Evolutionary conservation across 306 rosid genomes (phyloP).

Genomic region (Ammopiptanthus mongolicus): DNA sequence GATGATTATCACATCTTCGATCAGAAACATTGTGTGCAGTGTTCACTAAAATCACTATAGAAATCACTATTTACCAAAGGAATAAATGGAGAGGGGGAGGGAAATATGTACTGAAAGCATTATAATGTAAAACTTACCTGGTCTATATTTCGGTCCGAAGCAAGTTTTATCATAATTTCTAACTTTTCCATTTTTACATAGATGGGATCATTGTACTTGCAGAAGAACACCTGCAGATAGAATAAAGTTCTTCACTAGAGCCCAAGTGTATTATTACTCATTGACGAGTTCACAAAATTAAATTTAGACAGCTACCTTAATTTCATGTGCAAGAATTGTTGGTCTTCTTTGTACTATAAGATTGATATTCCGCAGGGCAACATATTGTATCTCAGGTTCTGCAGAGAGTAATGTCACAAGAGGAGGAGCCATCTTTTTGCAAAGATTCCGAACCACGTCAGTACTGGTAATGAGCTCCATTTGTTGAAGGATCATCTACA

Average conservation of each 20-base stretch:
- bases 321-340: constrained; percentile 98
- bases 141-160: constrained; percentile 94
- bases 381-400: constrained; percentile 99
- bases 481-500: constrained; percentile 99
- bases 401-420: constrained; percentile 97
- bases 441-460: constrained; percentile 95
- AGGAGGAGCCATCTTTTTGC: constrained; percentile 99
- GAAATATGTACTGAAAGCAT: constrained; percentile 1
- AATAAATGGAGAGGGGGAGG: neutral
- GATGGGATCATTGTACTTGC: constrained; percentile 99
- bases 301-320: constrained; percentile 61
- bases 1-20: neutral
- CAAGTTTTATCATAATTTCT: constrained; percentile 98
- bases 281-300: neutral
- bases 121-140: constrained; percentile 50
- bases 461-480: constrained; percentile 98
- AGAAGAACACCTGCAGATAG: constrained; percentile 81
- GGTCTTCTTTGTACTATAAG: constrained; percentile 98
- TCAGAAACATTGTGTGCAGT: neutral
- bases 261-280: neutral
- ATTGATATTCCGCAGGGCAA: constrained; percentile 93
- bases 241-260: neutral
- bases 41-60: neutral
- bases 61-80: neutral
- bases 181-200: constrained; percentile 98